These are phyloP conservation scores for Mycena amicta DNA, from an alignment of 768 basidiomycete species.

Conservation along the genomic window DNA sequence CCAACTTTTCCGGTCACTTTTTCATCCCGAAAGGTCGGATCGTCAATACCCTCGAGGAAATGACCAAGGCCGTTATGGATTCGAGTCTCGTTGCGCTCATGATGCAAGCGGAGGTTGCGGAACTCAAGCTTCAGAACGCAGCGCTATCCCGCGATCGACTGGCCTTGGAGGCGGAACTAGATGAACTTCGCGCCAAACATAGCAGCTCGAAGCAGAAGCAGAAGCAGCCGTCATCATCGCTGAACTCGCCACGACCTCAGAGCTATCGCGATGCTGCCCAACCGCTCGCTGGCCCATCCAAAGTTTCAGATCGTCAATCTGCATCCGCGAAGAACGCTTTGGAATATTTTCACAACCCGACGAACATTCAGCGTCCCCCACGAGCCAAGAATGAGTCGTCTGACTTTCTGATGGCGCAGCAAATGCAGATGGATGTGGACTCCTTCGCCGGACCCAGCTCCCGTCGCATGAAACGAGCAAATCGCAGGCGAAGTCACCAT, in stretches of 20 bases:
- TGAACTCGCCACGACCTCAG: neutral
- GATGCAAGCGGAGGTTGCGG: constrained; percentile 42
- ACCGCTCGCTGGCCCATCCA: neutral
- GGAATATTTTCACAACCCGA: constrained; percentile 20
- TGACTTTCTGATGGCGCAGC: constrained; percentile 10
- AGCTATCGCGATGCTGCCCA: constrained; percentile 4
- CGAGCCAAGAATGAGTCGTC: constrained; percentile 1
- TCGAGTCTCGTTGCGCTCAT: constrained; percentile 52
- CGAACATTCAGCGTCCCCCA: constrained; percentile 12
- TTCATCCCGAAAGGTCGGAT: constrained; percentile 40
- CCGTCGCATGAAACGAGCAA: constrained; percentile 4
- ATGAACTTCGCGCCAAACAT: constrained; percentile 16
- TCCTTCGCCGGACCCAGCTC: neutral
- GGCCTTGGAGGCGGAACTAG: constrained; percentile 30
- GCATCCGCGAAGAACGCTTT: constrained; percentile 7
- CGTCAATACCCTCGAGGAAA: constrained; percentile 19
- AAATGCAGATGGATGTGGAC: constrained; percentile 12
- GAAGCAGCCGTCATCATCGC: neutral
- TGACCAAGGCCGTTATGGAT: constrained; percentile 44
- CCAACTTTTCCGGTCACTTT: constrained; percentile 61
- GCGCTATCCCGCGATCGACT: constrained; percentile 26
- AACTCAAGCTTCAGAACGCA: constrained; percentile 36
- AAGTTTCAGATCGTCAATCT: neutral
- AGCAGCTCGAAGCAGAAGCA: constrained; percentile 6
- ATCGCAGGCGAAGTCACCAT: neutral